Conservation (phyloP, 2,329 filamentous ascomycete species). For the Didymella exigua region DNA sequence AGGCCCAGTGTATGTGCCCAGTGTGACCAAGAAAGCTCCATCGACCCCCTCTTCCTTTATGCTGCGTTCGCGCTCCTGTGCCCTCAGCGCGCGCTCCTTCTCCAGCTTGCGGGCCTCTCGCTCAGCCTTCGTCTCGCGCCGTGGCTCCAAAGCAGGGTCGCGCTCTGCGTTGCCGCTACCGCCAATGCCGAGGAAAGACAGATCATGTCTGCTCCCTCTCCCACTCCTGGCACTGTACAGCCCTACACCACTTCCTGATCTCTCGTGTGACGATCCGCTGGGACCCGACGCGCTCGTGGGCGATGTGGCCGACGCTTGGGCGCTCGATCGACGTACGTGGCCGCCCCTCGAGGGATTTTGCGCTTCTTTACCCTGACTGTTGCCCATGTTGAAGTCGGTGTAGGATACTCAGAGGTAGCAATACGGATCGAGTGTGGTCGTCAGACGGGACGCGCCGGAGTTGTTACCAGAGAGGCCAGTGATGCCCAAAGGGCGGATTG, state of each 20-base stretch:
- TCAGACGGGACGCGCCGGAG: conserved; percentile 27
- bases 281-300: conserved; percentile 31
- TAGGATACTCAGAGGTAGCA: conserved; percentile 10
- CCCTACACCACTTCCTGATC: conserved; percentile 35
- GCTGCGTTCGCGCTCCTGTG: conserved; percentile 87
- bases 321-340: conserved; percentile 42
- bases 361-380: conserved; percentile 56
- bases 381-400: conserved; percentile 48
- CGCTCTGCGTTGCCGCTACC: conserved; percentile 55
- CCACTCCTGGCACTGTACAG: conserved; percentile 56
- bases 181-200: conserved; percentile 64
- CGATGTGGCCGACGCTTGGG: conserved; percentile 41
- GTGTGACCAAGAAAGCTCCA: conserved; percentile 90
- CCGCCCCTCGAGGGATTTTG: conserved; percentile 47
- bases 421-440: conserved; percentile 10
- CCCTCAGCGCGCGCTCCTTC: conserved; percentile 74
- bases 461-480: conserved; percentile 20
- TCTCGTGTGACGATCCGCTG: conserved; percentile 34
- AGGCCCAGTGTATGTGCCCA: conserved; percentile 87
- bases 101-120: conserved; percentile 85
- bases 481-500: conserved; percentile 23
- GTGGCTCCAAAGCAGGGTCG: conserved; percentile 60
- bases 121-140: conserved; percentile 89
- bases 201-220: conserved; percentile 62
- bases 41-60: conserved; percentile 92